Conservation (phyloP, 371 early-diverging fungal genomes). For the Lichtheimia hyalospora region DNA sequence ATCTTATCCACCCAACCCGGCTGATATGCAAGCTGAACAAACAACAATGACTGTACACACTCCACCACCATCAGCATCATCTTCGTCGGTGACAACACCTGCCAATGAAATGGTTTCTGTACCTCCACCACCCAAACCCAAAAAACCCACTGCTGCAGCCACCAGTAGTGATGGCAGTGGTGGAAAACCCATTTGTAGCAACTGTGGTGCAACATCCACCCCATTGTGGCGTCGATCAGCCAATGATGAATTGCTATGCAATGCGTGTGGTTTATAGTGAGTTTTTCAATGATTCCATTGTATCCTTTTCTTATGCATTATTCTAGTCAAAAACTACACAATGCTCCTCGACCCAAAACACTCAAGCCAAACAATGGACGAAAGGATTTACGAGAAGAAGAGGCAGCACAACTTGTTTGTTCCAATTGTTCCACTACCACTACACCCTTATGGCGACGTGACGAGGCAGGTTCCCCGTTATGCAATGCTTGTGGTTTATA, state of each 20-base stretch:
- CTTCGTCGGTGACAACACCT: constrained; percentile 5
- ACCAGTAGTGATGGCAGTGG: constrained; percentile 19
- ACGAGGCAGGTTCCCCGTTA: constrained; percentile 76
- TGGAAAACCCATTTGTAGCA: constrained; percentile 62
- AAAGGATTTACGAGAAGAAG: constrained; percentile 37
- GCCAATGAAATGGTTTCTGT: constrained; percentile 6
- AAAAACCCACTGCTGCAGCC: constrained; percentile 13
- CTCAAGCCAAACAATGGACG: constrained; percentile 35
- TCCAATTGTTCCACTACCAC: constrained; percentile 84
- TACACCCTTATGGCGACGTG: constrained; percentile 96
- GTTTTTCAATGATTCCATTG: constrained; percentile 7
- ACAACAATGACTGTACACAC: constrained; percentile 8
- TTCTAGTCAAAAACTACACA: constrained; percentile 70
- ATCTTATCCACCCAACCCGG: background rate
- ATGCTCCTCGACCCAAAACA: constrained; percentile 63
- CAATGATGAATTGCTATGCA: constrained; percentile 80
- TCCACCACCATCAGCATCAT: constrained; percentile 8
- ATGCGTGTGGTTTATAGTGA: constrained; percentile 95
- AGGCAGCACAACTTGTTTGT: constrained; percentile 61
- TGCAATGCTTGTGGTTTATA: constrained; percentile 98
- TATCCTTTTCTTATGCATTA: background rate
- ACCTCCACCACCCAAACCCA: constrained; percentile 9
- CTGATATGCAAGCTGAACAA: background rate
- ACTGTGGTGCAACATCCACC: constrained; percentile 89
- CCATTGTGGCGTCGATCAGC: constrained; percentile 93